Percentiles rank a stretch among this genome's conserved stretches.
Conservation (phyloP, 257 asterid genomes). For the Nicotiana benthamiana region DNA sequence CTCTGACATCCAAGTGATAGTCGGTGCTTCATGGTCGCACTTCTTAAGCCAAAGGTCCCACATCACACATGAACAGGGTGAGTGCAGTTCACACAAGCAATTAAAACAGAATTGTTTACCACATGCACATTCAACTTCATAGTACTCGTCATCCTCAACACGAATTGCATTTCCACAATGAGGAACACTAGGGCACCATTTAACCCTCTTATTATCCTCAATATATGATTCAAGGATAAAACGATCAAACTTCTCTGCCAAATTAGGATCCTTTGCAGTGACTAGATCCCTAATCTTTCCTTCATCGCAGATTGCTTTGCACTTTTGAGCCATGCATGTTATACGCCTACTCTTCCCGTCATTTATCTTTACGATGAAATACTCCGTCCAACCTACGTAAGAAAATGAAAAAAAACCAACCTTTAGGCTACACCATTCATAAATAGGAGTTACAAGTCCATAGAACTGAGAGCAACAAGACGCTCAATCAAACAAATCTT, state of each 20-base stretch:
- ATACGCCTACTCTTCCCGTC: slow-evolving; percentile 51
- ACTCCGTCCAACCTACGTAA: slow-evolving; percentile 47
- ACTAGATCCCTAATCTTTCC: slow-evolving; percentile 37
- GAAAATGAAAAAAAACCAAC: neutral
- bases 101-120: slow-evolving; percentile 49
- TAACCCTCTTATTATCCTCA: slow-evolving; percentile 48
- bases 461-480: neutral
- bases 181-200: slow-evolving; percentile 65
- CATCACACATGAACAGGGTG: slow-evolving; percentile 62
- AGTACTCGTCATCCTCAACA: slow-evolving; percentile 29
- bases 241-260: slow-evolving; percentile 46
- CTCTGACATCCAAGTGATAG: slow-evolving; percentile 29
- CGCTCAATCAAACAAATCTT: neutral
- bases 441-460: neutral
- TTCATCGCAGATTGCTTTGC: slow-evolving; percentile 53
- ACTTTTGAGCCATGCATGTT: slow-evolving; percentile 52
- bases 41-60: slow-evolving; percentile 49
- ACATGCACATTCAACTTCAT: slow-evolving; percentile 53
- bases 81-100: slow-evolving; percentile 44
- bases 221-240: slow-evolving; percentile 53
- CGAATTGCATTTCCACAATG: slow-evolving; percentile 56
- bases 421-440: neutral
- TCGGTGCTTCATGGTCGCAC: slow-evolving; percentile 25
- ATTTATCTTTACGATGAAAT: slow-evolving; percentile 44
- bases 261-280: slow-evolving; percentile 24